Evolutionary conservation across 2,329 filamentous ascomycete genomes (phyloP).

Genomic region (Microcyclospora pomicola): DNA sequence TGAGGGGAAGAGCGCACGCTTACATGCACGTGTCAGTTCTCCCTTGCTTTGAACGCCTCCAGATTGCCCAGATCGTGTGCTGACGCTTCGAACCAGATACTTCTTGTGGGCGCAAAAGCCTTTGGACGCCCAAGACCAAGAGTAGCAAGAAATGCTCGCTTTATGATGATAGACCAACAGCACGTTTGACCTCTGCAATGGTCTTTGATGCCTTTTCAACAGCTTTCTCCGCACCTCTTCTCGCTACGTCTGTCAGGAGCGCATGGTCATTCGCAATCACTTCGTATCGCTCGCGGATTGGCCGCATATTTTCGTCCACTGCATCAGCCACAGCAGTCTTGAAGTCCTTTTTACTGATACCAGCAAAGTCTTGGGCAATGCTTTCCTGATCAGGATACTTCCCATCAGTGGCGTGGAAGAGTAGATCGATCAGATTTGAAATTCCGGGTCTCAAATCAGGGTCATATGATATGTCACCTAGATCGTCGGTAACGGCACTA

Average conservation of each 20-base stretch:
- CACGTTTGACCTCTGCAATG: conserved; percentile 32
- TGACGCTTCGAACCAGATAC: not conserved
- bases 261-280: conserved; percentile 37
- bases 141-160: not conserved
- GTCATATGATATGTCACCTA: conserved; percentile 57
- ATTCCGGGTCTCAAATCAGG: conserved; percentile 59
- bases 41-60: too few species aligned
- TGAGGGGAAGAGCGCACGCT: conserved; percentile 3
- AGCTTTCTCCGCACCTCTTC: conserved; percentile 45
- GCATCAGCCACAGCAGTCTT: conserved; percentile 51
- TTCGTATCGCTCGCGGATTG: conserved; percentile 44
- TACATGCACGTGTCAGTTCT: conserved; percentile 6
- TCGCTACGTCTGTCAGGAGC: conserved; percentile 45
- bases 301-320: conserved; percentile 39
- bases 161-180: conserved; percentile 26
- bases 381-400: conserved; percentile 29
- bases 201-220: conserved; percentile 42
- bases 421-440: conserved; percentile 70
- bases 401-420: conserved; percentile 44
- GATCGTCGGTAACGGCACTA: conserved; percentile 62
- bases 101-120: conserved; percentile 8
- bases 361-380: conserved; percentile 32
- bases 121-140: not conserved
- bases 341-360: conserved; percentile 40
- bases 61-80: too few species aligned